Evolutionary conservation across 129 eudicot genomes (phyloP).

Genomic region (Logfia minima): DNA sequence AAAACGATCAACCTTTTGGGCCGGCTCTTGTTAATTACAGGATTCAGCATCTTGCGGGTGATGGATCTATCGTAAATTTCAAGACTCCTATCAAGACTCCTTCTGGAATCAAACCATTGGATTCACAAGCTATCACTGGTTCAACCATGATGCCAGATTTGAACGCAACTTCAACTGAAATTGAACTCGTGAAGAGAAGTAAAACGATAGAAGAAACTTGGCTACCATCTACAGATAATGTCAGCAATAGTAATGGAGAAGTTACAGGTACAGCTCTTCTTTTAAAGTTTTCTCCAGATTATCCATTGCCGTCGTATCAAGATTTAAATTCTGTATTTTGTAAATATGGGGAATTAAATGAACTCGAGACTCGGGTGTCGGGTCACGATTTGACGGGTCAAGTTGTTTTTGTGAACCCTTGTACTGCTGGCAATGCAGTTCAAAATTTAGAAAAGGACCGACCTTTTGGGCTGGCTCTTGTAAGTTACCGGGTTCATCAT

Average conservation of each 20-base stretch:
- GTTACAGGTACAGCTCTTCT: slow-evolving; percentile 49
- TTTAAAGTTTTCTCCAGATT: slow-evolving; percentile 43
- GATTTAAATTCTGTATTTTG: slow-evolving; percentile 42
- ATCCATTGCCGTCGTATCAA: slow-evolving; percentile 48
- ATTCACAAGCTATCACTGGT: slow-evolving; percentile 18
- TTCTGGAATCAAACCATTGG: slow-evolving; percentile 26
- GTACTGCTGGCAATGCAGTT: slow-evolving; percentile 46
- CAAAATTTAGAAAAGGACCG: slow-evolving; percentile 46
- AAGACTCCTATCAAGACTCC: slow-evolving; percentile 34
- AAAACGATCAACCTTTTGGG: slow-evolving; percentile 47
- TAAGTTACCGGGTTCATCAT: slow-evolving; percentile 40
- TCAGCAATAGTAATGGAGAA: slow-evolving; percentile 26
- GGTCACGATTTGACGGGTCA: slow-evolving; percentile 33
- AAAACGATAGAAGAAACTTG: slow-evolving; percentile 38
- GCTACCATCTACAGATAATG: slow-evolving; percentile 25
- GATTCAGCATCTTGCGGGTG: slow-evolving; percentile 37
- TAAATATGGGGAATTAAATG: slow-evolving; percentile 52
- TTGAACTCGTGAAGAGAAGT: slow-evolving; percentile 27
- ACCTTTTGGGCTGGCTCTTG: slow-evolving; percentile 55
- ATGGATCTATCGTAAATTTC: slow-evolving; percentile 11
- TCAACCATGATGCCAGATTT: slow-evolving; percentile 46
- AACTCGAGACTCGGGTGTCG: slow-evolving; percentile 35
- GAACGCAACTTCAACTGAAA: slow-evolving; percentile 46
- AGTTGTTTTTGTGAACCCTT: slow-evolving; percentile 43
- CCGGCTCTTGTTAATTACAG: slow-evolving; percentile 50